These are phyloP conservation scores for Bryoglossum gracile DNA, from an alignment of 495 filamentous ascomycete species.

Conservation along the genomic window DNA sequence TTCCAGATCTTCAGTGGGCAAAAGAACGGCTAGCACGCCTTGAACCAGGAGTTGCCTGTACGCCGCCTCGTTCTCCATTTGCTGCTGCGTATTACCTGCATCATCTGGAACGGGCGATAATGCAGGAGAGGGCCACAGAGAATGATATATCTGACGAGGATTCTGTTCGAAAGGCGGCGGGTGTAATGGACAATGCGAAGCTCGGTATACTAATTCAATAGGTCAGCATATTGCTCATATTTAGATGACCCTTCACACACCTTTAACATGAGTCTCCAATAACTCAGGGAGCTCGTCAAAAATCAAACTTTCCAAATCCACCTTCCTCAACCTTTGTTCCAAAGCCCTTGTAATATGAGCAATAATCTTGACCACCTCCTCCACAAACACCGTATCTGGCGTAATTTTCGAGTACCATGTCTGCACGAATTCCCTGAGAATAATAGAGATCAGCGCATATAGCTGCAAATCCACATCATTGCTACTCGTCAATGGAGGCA, in stretches of 20 bases:
- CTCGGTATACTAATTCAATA: constrained; percentile 43
- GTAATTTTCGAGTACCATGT: constrained; percentile 93
- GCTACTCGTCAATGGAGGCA: constrained; percentile 86
- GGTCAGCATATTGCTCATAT: neutral
- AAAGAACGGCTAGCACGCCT: constrained; percentile 66
- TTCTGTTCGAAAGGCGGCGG: constrained; percentile 50
- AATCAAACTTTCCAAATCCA: constrained; percentile 74
- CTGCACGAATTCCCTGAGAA: constrained; percentile 81
- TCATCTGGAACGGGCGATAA: constrained; percentile 66
- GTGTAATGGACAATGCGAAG: constrained; percentile 41
- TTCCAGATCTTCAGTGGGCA: constrained; percentile 88
- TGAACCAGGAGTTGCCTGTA: constrained; percentile 79
- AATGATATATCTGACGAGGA: constrained; percentile 70
- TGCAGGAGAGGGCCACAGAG: constrained; percentile 69
- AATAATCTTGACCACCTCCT: constrained; percentile 80
- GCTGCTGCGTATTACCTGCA: constrained; percentile 43
- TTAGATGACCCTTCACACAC: constrained; percentile 40
- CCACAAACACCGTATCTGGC: constrained; percentile 75
- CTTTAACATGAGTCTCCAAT: constrained; percentile 69
- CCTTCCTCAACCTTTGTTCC: constrained; percentile 72
- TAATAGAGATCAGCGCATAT: constrained; percentile 82
- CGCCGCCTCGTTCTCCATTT: constrained; percentile 66
- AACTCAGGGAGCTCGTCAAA: constrained; percentile 86
- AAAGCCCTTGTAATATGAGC: constrained; percentile 83
- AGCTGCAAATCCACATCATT: constrained; percentile 89